phyloP scores from a whole-genome alignment of 2,329 filamentous ascomycete species.

The Stenocarpella maydis region DNA sequence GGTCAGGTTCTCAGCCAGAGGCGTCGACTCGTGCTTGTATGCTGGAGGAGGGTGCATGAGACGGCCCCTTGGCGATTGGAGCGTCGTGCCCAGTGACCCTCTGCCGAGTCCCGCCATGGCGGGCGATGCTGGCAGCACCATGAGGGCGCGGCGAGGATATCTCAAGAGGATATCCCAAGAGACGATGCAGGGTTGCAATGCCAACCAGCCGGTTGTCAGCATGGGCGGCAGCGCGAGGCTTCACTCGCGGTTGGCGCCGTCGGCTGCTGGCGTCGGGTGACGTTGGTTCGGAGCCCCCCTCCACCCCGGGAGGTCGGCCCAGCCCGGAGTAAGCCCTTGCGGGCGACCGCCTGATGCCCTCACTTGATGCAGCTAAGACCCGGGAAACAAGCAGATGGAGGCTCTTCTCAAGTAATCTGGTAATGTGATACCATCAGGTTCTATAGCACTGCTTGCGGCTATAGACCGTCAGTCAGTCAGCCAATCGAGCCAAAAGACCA shows the following conservation, averaged over 20 bases:
- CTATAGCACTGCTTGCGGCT: too few relatives aligned
- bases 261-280: constrained; percentile 19
- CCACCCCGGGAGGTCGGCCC: not conserved
- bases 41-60: constrained; percentile 11
- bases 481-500: too few relatives aligned
- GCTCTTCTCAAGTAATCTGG: constrained; percentile 20
- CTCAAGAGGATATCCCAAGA: too few relatives aligned
- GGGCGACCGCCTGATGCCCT: not conserved
- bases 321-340: not conserved
- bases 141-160: not conserved
- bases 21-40: constrained; percentile 11
- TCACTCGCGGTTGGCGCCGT: constrained; percentile 14
- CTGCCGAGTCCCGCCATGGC: constrained; percentile 8
- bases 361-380: constrained; percentile 3
- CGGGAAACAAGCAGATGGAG: not conserved
- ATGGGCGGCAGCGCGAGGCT: not conserved
- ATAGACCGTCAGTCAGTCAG: too few relatives aligned
- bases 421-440: too few relatives aligned
- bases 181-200: constrained; percentile 10
- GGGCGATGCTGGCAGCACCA: not conserved
- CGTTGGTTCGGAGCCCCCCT: not conserved
- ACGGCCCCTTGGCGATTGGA: constrained; percentile 13
- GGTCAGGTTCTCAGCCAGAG: not conserved
- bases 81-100: not conserved
- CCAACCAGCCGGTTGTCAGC: constrained; percentile 6